Evolutionary conservation across 176 grass and related monocot genomes (phyloP), one percentile per base, ranked within the genome.

Genomic region (Oryza meridionalis): DNA sequence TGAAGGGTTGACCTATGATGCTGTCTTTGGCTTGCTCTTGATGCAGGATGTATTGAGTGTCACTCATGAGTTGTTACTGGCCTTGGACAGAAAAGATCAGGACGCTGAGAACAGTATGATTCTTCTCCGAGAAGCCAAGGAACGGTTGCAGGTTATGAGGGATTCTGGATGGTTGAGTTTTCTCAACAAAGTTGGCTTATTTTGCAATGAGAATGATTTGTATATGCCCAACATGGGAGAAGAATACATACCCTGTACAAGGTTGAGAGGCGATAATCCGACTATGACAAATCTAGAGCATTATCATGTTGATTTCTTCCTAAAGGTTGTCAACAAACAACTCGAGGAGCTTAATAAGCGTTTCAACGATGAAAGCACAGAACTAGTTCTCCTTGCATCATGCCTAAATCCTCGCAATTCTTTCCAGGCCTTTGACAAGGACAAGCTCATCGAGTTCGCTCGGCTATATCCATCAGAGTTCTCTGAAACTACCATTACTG

Each of bases 351-450:
- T 35, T 5, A 64, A 81, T 4, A 87, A 11, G 45, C 63, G 78
- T 55, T 81, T 87, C 21, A 6, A 35, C 12, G 45, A 33, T 63
- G 25, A 87, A 55, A 81, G 63, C 17, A 59, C 24, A 1, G 11
- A 24, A 40, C 19, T 75, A 38, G 37, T 75, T 75, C 4, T 22
- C 73, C 44, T 79, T 37, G 37, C 78, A 3, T 81, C 78, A 25
- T 46, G 71, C 72, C 49, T 87, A 42, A 81, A 73, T 67, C 77
- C 85, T 45, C 45, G 13, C 1, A 81, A 86, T 68, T 59, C 64
- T 75, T 81, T 87, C 19, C 12, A 76, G 45, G 78, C 70, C 68
- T 87, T 87, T 75, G 63, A 87, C 1, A 81, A 75, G 71, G 78
- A 81, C 35, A 87, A 76, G 63, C 85, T 87, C 2, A 50, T 62